Percentiles rank a stretch among this genome's conserved stretches.
Evolutionary conservation across 2,329 filamentous ascomycete species (phyloP).

Genomic region (Scopulariopsis brevicaulis): DNA sequence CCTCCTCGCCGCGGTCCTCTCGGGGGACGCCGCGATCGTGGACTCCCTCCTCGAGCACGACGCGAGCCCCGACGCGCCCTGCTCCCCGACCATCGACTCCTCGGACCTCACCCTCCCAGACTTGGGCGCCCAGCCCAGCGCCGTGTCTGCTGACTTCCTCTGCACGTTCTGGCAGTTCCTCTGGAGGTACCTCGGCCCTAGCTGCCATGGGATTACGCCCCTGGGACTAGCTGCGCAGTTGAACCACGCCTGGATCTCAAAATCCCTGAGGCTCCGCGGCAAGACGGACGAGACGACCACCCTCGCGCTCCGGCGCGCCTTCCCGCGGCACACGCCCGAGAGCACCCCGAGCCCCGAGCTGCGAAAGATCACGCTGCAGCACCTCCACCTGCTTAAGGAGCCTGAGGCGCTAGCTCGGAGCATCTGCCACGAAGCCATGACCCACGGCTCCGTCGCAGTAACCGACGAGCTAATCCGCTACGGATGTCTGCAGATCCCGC

Average conservation of each 20-base stretch:
- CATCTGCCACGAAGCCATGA: background rate
- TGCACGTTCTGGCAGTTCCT: background rate
- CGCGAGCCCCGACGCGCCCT: background rate
- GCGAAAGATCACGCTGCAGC: background rate
- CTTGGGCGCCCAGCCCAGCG: background rate
- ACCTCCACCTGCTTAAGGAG: background rate
- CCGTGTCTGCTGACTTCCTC: background rate
- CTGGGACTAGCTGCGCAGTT: background rate
- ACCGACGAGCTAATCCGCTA: background rate
- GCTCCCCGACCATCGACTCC: background rate
- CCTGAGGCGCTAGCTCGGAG: background rate
- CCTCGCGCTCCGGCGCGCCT: background rate
- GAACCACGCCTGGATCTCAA: background rate
- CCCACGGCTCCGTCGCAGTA: background rate
- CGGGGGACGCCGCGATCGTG: background rate
- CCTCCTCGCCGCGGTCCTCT: background rate
- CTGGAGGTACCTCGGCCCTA: background rate
- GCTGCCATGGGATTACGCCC: background rate
- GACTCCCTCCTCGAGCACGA: background rate
- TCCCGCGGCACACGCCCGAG: background rate
- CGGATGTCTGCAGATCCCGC: background rate
- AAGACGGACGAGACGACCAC: background rate
- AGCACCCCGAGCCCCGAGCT: background rate
- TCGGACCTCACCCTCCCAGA: background rate
- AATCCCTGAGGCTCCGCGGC: background rate